Evolutionary conservation across 202 grass and related monocot species (phyloP), one percentile per base, ranked within the genome.

Genomic region (Bolboschoenoplectus hybrid): DNA sequence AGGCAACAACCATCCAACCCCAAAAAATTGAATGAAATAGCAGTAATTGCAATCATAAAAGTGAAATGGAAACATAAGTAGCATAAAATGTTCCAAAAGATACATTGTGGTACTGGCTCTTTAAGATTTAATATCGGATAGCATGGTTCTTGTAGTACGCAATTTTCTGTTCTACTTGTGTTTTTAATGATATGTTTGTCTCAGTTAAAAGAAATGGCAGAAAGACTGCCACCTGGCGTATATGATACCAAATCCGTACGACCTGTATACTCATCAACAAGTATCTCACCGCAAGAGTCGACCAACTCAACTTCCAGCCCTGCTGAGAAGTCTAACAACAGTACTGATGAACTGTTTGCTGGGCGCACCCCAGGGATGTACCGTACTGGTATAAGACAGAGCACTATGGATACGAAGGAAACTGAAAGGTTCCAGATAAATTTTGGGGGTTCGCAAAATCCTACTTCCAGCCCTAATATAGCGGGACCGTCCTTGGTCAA

Each of bases 121-220:
- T 10, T 51, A 6, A 17, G 62, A 86, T 64, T 80, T 69, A 46
- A 46, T 46, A 46, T 46, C 7, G 44, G 44, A 46, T 5, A 5
- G 44, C 7, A 26, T 26, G 26, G 26, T 26, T 26, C 26, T 26
- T 26, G 0, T 26, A 26, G 26, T 26, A 26, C 26, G 40, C 75
- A 49, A 55, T 40, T 34, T 34, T 39, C 35, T 53, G 7, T 74
- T 50, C 49, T 45, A 51, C 35, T 67, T 13, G 34, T 72, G 2
- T 84, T 46, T 57, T 87, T 39, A 44, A 3, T 50, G 11, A 70
- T 51, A 46, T 36, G 83, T 61, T 80, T 83, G 74, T 85, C 71
- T 46, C 85, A 94, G 94, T 83, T 97, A 63, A 97, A 97, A 89
- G 97, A 97, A 93, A 93, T 92, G 89, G 91, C 91, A 38, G 97